Percentiles rank a stretch among this genome's conserved stretches.
phyloP scores from a whole-genome alignment of 2,329 filamentous ascomycete species.

The Escovopsis sp. region DNA sequence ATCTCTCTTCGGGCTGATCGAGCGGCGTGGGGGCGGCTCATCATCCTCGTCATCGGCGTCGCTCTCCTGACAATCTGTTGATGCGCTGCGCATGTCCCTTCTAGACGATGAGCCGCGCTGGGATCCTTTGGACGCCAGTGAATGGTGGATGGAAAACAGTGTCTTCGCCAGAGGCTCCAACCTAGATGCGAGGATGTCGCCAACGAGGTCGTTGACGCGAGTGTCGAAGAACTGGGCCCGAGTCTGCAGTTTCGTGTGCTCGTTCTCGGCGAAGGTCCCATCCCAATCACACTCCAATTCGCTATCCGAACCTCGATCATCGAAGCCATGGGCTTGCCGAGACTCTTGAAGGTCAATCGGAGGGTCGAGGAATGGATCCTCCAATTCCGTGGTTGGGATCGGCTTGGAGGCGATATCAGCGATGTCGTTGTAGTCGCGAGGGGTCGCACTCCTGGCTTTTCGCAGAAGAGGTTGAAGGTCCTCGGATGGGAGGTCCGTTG shows the following conservation, averaged over 20 bases:
- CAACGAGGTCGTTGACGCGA: constrained; percentile 76
- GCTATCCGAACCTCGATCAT: constrained; percentile 25
- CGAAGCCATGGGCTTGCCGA: constrained; percentile 32
- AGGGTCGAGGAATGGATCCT: constrained; percentile 46
- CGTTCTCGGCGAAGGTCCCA: constrained; percentile 63
- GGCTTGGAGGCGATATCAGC: constrained; percentile 28
- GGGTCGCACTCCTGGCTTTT: constrained; percentile 60
- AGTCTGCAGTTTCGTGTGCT: constrained; percentile 68
- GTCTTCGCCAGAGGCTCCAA: constrained; percentile 69
- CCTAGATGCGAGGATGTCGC: constrained; percentile 57
- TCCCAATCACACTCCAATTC: constrained; percentile 83
- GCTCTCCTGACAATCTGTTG: constrained; percentile 59
- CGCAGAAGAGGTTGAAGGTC: constrained; percentile 43
- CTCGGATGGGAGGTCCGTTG: constrained; percentile 33
- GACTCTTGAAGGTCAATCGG: constrained; percentile 31
- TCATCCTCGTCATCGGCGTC: constrained; percentile 94
- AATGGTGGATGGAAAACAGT: constrained; percentile 60
- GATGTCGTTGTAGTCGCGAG: constrained; percentile 35
- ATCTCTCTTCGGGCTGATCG: constrained; percentile 64
- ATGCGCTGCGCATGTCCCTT: constrained; percentile 48
- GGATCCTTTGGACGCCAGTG: constrained; percentile 39
- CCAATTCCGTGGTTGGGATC: constrained; percentile 38
- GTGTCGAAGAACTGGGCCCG: constrained; percentile 81
- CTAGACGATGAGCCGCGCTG: constrained; percentile 39
- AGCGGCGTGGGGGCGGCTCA: constrained; percentile 47